A percentile compares a stretch with the other conserved stretches of the same genome.
Evolutionary conservation across 345 rosid species (phyloP).

Genomic region (Raphanus raphanistrum): DNA sequence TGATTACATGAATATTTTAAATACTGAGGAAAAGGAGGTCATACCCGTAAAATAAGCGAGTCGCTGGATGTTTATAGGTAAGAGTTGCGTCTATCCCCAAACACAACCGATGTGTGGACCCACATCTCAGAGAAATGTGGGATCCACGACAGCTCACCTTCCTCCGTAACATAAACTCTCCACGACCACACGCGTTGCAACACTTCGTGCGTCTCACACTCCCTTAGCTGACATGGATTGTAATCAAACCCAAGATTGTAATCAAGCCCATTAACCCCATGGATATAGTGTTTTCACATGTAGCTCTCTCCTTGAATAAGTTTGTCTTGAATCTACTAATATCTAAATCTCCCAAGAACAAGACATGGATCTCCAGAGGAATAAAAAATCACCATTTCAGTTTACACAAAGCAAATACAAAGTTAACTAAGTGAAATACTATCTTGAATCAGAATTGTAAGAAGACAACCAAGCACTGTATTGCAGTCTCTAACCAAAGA

Average conservation of each 20-base stretch:
- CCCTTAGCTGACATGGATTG: neutral
- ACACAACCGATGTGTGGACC: constrained; percentile 32
- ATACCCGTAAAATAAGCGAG: neutral
- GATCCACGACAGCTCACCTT: constrained; percentile 34
- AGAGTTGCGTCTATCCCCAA: neutral
- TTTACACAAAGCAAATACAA: neutral
- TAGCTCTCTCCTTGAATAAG: too few species aligned
- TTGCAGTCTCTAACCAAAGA: too few species aligned
- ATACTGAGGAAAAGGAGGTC: neutral
- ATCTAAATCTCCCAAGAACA: neutral
- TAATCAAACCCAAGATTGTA: neutral
- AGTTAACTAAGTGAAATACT: neutral
- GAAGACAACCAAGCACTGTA: neutral
- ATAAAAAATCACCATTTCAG: too few species aligned
- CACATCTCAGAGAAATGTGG: neutral
- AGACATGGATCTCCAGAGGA: too few species aligned
- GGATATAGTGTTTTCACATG: neutral
- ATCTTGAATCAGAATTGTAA: neutral
- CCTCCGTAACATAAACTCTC: neutral
- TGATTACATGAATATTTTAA: neutral
- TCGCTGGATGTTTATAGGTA: neutral
- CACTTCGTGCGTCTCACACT: neutral
- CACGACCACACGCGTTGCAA: neutral
- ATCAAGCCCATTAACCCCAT: neutral
- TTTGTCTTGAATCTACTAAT: neutral